phyloP scores from a whole-genome alignment of 345 rosid genomes.

The Eucalyptus pumila region DNA sequence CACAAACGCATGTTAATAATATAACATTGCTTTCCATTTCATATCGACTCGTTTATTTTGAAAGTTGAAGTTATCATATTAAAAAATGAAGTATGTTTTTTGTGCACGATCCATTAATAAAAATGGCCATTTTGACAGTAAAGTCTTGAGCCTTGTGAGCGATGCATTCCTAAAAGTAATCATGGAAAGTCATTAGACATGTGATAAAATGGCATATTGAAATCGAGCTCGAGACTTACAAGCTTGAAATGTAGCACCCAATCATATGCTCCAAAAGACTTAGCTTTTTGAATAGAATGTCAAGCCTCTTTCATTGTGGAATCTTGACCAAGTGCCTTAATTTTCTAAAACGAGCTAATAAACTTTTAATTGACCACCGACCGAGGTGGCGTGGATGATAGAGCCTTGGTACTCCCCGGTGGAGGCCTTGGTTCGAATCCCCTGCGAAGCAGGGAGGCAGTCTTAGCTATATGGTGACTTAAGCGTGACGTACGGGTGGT shows the following conservation, averaged over 20 bases:
- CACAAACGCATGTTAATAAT: not conserved
- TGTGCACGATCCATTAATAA: rapidly evolving
- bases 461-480: too few species aligned
- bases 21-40: not conserved
- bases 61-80: not conserved
- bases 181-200: not conserved
- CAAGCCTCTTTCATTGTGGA: not conserved
- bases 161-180: not conserved
- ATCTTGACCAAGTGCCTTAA: not conserved
- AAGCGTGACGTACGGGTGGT: too few species aligned
- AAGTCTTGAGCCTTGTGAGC: not conserved
- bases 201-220: not conserved
- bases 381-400: too few species aligned
- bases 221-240: not conserved
- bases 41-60: rapidly evolving
- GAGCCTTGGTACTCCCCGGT: too few species aligned
- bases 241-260: not conserved
- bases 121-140: not conserved
- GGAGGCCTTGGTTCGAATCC: too few species aligned
- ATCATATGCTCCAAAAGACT: not conserved
- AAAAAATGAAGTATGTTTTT: not conserved
- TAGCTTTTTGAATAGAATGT: not conserved
- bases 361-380: too few species aligned
- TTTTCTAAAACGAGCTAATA: not conserved
- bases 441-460: too few species aligned